These are phyloP conservation scores for Starmerella vitae DNA, from an alignment of 805 yeast species.

Conservation along the genomic window DNA sequence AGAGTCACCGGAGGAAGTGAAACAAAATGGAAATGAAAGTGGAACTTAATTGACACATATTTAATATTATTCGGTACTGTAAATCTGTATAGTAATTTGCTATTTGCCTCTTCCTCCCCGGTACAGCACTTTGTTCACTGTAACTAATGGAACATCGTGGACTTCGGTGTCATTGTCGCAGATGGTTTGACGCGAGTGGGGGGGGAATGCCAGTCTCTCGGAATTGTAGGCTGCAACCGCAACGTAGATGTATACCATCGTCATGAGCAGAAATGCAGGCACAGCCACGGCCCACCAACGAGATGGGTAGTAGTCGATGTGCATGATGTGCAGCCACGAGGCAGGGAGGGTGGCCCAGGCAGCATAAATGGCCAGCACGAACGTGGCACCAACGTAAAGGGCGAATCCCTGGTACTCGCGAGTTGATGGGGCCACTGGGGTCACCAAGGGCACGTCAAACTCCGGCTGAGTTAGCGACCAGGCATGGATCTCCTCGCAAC, in stretches of 20 bases:
- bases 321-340: conserved; percentile 33
- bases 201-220: conserved; percentile 52
- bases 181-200: conserved; percentile 49
- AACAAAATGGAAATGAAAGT: conserved; percentile 54
- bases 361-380: conserved; percentile 43
- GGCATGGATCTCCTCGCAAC: conserved; percentile 28
- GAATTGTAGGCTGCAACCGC: conserved; percentile 59
- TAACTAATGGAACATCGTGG: conserved; percentile 60
- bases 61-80: not conserved
- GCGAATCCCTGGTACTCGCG: conserved; percentile 83
- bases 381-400: conserved; percentile 52
- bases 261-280: conserved; percentile 57
- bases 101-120: not conserved
- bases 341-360: conserved; percentile 69
- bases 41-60: not conserved
- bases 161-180: conserved; percentile 64
- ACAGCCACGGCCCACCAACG: conserved; percentile 82
- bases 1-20: no score
- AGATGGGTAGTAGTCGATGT: conserved; percentile 66
- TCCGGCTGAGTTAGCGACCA: conserved; percentile 9
- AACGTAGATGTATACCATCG: conserved; percentile 59
- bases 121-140: conserved; percentile 25
- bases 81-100: not conserved
- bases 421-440: conserved; percentile 10
- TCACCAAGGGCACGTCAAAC: not conserved